Evolutionary conservation across 148 eudicot genomes (phyloP).

Genomic region (Nyssa sinensis): DNA sequence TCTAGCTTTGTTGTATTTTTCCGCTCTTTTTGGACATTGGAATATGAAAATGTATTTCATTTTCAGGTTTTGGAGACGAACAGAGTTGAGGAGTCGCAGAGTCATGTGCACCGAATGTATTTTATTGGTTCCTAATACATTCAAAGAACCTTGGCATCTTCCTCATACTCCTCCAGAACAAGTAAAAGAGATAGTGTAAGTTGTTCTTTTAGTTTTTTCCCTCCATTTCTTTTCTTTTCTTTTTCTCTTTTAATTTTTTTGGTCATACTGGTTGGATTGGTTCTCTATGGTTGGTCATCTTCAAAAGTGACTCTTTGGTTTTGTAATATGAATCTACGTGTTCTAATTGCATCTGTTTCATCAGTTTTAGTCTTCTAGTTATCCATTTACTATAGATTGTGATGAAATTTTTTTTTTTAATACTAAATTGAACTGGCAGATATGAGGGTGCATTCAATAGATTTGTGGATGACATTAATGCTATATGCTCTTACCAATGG

Average conservation of each 20-base stretch:
- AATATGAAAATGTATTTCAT: no score
- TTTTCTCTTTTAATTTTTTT: no score
- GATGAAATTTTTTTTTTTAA: not conserved
- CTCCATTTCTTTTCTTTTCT: no score
- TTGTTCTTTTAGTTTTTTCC: conserved; percentile 2
- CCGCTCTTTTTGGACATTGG: no score
- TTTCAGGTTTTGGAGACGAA: conserved; percentile 91
- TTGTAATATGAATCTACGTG: not conserved
- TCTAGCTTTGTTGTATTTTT: not conserved
- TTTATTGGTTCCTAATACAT: conserved; percentile 94
- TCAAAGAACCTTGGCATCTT: conserved; percentile 94
- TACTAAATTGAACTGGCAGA: conserved; percentile 42
- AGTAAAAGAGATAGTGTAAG: conserved; percentile 85
- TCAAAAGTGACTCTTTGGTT: not conserved
- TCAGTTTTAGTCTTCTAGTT: not conserved
- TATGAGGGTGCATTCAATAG: conserved; percentile 91
- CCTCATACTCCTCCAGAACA: conserved; percentile 95
- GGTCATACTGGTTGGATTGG: not conserved
- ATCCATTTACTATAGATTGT: not conserved
- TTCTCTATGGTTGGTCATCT: not conserved
- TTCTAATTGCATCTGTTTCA: not conserved
- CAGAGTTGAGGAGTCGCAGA: conserved; percentile 91
- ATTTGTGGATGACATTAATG: conserved; percentile 91
- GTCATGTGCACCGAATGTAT: conserved; percentile 95
- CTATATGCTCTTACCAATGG: conserved; percentile 85